Conservation (phyloP, 106 monocot species). For the Dendrobium huoshanense region DNA sequence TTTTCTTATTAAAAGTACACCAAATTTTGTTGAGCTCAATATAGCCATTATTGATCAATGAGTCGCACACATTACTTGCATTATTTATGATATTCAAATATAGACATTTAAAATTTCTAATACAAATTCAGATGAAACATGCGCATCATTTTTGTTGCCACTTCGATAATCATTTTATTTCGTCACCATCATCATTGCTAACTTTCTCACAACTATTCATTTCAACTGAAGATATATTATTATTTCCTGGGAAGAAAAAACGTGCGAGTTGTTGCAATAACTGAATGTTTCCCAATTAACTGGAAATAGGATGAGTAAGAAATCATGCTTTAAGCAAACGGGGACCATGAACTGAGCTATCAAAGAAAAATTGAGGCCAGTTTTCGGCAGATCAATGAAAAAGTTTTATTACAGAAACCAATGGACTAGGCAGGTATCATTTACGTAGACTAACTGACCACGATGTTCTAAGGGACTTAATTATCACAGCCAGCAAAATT, state of each 20-base stretch:
- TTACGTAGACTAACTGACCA: not conserved
- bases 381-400: not conserved
- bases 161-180: no score
- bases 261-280: no score
- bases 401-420: not conserved
- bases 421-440: not conserved
- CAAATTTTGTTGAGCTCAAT: not conserved
- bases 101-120: not conserved
- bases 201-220: no score
- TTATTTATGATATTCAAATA: not conserved
- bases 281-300: not conserved
- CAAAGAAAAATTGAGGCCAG: not conserved
- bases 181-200: no score
- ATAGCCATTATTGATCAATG: not conserved
- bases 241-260: no score
- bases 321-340: not conserved
- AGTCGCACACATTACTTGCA: not conserved
- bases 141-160: no score
- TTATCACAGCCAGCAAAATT: not conserved
- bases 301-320: not conserved
- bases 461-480: not conserved
- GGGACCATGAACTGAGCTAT: not conserved
- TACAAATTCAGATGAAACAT: not conserved
- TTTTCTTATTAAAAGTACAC: not conserved
- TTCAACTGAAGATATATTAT: no score